Percentiles rank a stretch among this genome's conserved stretches.
Evolutionary conservation across 2,329 filamentous ascomycete genomes (phyloP).

Genomic region (Epicoccum sorghinum): DNA sequence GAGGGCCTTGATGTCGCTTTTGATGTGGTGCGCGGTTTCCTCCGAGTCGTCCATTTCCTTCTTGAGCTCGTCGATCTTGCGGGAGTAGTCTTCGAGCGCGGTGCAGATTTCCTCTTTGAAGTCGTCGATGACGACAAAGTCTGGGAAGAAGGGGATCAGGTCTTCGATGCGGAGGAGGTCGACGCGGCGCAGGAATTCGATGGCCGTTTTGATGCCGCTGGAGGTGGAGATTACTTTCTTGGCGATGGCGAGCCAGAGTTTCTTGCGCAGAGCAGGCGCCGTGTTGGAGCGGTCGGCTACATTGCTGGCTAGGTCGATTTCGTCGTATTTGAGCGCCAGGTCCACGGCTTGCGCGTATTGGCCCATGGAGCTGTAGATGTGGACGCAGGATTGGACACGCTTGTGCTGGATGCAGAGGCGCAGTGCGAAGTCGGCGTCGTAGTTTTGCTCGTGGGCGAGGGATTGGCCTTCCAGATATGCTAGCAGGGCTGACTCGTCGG

Average conservation of each 20-base stretch:
- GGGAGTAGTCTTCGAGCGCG: slow-evolving; percentile 90
- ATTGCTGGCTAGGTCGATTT: slow-evolving; percentile 85
- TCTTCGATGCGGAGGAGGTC: slow-evolving; percentile 95
- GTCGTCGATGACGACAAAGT: slow-evolving; percentile 98
- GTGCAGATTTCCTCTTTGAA: slow-evolving; percentile 98
- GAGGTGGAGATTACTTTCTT: slow-evolving; percentile 89
- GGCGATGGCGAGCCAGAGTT: slow-evolving; percentile 93
- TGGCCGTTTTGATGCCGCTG: slow-evolving; percentile 82
- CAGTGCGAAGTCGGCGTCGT: slow-evolving; percentile 95
- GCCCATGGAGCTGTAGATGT: slow-evolving; percentile 96
- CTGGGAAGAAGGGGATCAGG: slow-evolving; percentile 96
- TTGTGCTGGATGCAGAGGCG: slow-evolving; percentile 94
- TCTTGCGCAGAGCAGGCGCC: slow-evolving; percentile 82
- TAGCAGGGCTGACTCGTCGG: slow-evolving; percentile 83
- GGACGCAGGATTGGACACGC: slow-evolving; percentile 90
- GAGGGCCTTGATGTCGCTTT: slow-evolving; percentile 82
- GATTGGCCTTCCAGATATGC: slow-evolving; percentile 91
- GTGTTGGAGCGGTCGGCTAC: slow-evolving; percentile 86
- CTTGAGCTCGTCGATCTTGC: slow-evolving; percentile 85
- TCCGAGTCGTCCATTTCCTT: slow-evolving; percentile 96
- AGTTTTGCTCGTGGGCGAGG: slow-evolving; percentile 72
- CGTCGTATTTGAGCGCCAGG: slow-evolving; percentile 85
- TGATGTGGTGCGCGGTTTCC: slow-evolving; percentile 87
- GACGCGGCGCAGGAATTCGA: slow-evolving; percentile 90
- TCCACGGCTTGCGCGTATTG: slow-evolving; percentile 94